Base-by-base conservation (phyloP, 2,329 filamentous ascomycete species). In the Beauveria scarabaeidicola region DNA sequence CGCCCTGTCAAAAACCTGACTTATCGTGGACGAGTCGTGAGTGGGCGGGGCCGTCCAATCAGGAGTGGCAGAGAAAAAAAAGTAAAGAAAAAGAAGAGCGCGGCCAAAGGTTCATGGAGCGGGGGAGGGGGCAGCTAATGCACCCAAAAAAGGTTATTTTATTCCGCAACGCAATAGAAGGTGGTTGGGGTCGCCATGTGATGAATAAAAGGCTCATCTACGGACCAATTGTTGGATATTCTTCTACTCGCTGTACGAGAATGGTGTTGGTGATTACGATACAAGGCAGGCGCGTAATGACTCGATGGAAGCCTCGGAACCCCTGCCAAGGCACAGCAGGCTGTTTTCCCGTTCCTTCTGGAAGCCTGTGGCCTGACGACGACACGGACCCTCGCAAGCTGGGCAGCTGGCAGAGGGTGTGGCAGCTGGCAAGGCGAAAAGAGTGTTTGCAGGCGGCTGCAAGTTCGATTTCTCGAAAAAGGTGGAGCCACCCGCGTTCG, bases 71-170 rank as follows among this genome's bases (percentile, higher is more conserved):
- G 43, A 29, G 32, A 1, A 13, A 36, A 36, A 36, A 36, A 23
- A 4, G 5, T 36, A 32, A 13, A 32, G 10, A 32, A 13, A 43
- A 25, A 25, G 25, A 13, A 17, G 21, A 52, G 36, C 23, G 36
- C 51, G 32, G 51, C 36, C 11, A 19, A 21, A 29, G 19, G 50
- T 15, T 36, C 50, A 11, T 21, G 50, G 29, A 21, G 51, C 51
- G 51, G 51, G 51, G 51, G 51, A 27, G 51, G 36, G 51, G 51
- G 52, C 32, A 55, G 40, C 52, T 55, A 55, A 43, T 55, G 38
- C 41, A 46, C 5, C 19, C 23, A 32, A 32, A 23, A 41, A 32
- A 17, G 15, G 23, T 25, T 19, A 10, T n/a, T 55, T 40, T 8
- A 5, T 29, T 27, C 44, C 23, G 23, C 13, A 23, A 25, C 44